Evolutionary conservation across 495 filamentous ascomycete species (phyloP).

Genomic region (Pyrenopolyporus hunteri): DNA sequence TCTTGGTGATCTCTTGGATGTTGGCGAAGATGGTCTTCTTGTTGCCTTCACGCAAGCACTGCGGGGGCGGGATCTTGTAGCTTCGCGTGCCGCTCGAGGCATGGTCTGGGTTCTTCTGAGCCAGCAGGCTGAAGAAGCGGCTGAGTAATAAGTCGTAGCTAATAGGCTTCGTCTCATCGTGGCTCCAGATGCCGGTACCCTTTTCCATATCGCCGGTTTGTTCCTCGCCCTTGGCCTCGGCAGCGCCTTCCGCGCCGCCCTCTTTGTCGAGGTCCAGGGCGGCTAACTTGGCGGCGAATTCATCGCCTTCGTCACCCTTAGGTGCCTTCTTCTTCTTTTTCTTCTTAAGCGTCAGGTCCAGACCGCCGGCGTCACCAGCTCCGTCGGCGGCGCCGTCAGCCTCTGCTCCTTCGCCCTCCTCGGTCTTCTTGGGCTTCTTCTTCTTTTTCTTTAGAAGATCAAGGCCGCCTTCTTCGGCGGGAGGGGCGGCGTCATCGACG

Average conservation of each 20-base stretch:
- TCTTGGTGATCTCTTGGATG: constrained; percentile 86
- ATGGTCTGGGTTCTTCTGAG: constrained; percentile 93
- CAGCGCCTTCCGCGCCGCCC: constrained; percentile 65
- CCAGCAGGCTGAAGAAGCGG: constrained; percentile 90
- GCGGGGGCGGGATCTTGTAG: constrained; percentile 99
- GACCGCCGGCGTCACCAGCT: constrained; percentile 53
- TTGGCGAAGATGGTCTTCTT: constrained; percentile 99
- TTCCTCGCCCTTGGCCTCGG: constrained; percentile 54
- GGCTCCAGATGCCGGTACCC: constrained; percentile 93
- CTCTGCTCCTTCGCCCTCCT: constrained; percentile 60
- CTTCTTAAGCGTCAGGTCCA: constrained; percentile 87
- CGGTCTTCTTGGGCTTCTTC: constrained; percentile 76
- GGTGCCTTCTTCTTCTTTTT: constrained; percentile 93
- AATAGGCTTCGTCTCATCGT: constrained; percentile 76
- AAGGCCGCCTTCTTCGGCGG: constrained; percentile 49
- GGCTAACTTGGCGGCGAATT: constrained; percentile 64
- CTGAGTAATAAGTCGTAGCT: constrained; percentile 82
- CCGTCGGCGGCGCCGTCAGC: constrained; percentile 59
- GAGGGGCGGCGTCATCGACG: constrained; percentile 62
- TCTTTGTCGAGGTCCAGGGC: constrained; percentile 84
- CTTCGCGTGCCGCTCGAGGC: constrained; percentile 84
- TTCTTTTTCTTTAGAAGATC: constrained; percentile 73
- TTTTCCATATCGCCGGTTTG: constrained; percentile 78
- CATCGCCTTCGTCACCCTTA: constrained; percentile 66
- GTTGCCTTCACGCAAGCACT: constrained; percentile 99